A percentile compares a stretch with the other conserved stretches of the same genome.
Evolutionary conservation across 2,329 filamentous ascomycete genomes (phyloP).

Genomic region (Penicillium paneum): DNA sequence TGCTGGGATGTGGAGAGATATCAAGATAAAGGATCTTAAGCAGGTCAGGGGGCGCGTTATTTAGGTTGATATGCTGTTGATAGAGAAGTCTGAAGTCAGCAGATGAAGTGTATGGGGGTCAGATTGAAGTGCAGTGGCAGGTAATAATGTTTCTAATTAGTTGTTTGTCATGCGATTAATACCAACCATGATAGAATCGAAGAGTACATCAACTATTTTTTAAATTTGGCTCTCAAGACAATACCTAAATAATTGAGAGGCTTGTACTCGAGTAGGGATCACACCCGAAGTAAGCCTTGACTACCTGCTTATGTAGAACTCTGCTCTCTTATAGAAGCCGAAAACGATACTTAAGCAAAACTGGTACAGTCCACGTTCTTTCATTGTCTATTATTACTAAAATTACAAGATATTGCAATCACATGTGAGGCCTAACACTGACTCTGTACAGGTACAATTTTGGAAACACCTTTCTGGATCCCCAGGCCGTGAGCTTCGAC

Average conservation of each 20-base stretch:
- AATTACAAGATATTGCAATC: neutral
- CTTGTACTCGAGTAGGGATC: neutral
- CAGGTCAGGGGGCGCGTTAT: constrained; percentile 7
- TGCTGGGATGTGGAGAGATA: constrained; percentile 3
- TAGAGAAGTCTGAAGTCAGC: too few relatives aligned
- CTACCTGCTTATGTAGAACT: too few relatives aligned
- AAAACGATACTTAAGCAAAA: neutral
- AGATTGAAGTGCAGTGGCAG: neutral
- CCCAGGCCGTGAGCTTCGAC: neutral
- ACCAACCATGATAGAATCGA: neutral
- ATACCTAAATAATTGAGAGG: neutral
- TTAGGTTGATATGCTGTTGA: neutral
- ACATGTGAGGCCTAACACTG: neutral
- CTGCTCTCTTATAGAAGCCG: neutral
- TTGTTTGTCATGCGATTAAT: neutral
- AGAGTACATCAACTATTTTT: neutral
- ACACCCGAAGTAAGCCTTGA: neutral
- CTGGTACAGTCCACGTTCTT: neutral
- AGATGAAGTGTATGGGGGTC: neutral
- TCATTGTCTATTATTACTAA: neutral
- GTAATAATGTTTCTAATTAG: neutral
- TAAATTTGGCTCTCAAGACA: neutral
- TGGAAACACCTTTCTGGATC: neutral
- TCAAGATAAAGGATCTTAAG: constrained; percentile 5
- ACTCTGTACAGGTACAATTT: neutral